phyloP scores from a whole-genome alignment of 139 green algal species.

The Picochlorum sp. region DNA sequence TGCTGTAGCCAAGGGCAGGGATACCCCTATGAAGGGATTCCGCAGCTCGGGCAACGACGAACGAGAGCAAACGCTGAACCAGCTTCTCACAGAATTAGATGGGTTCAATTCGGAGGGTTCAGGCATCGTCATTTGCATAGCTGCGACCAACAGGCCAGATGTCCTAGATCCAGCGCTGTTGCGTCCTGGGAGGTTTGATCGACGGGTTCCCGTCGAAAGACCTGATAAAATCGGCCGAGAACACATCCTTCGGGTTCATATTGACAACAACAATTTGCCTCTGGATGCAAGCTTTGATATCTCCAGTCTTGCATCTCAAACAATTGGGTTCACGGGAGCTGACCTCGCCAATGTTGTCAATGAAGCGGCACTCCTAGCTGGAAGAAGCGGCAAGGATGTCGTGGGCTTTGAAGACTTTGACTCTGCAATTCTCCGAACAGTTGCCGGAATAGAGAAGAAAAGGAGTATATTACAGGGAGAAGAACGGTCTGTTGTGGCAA shows the following conservation, averaged over 20 bases:
- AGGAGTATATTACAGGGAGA: conserved; percentile 47
- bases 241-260: conserved; percentile 64
- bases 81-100: conserved; percentile 84
- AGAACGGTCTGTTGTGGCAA: conserved; percentile 80
- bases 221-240: conserved; percentile 57
- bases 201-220: conserved; percentile 64
- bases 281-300: conserved; percentile 63
- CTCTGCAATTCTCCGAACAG: conserved; percentile 57
- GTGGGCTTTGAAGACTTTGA: conserved; percentile 57
- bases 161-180: conserved; percentile 79
- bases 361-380: conserved; percentile 71
- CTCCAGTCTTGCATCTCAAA: conserved; percentile 28
- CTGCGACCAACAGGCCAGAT: conserved; percentile 81
- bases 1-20: conserved; percentile 62
- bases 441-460: conserved; percentile 93
- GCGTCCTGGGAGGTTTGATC: conserved; percentile 74
- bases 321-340: conserved; percentile 74
- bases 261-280: conserved; percentile 54
- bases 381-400: conserved; percentile 2
- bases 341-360: conserved; percentile 86
- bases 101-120: conserved; percentile 57
- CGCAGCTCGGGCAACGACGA: conserved; percentile 70
- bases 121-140: conserved; percentile 69
- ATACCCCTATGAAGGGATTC: conserved; percentile 45
- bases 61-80: conserved; percentile 87